Percentiles rank a stretch among this genome's conserved stretches.
Conservation (phyloP, 345 rosid species). For the Eucalyptus regnans region DNA sequence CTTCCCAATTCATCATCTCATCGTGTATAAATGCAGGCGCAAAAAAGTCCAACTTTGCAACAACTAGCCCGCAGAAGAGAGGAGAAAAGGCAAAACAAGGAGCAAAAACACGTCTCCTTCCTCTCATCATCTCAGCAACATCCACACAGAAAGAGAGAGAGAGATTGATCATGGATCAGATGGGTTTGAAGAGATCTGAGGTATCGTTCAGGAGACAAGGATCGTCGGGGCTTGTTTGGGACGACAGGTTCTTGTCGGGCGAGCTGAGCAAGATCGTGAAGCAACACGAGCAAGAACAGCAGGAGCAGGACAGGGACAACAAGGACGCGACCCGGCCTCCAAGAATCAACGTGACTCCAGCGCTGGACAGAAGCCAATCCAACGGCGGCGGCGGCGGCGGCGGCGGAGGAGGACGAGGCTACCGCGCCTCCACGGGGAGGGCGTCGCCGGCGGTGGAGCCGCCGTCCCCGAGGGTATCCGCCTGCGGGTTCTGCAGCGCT, state of each 20-base stretch:
- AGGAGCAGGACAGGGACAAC: slow-evolving; percentile 4
- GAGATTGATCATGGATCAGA: slow-evolving; percentile 3
- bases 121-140: neutral
- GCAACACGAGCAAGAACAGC: slow-evolving; percentile 7
- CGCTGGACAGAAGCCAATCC: slow-evolving; percentile 12
- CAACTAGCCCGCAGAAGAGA: neutral
- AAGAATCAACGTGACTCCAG: neutral
- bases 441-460: slow-evolving; percentile 78
- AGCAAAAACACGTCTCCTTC: neutral
- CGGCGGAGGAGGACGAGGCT: slow-evolving; percentile 19
- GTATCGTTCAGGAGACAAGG: slow-evolving; percentile 89
- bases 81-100: neutral
- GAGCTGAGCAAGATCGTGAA: slow-evolving; percentile 26
- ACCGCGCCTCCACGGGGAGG: slow-evolving; percentile 25
- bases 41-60: neutral
- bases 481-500: slow-evolving; percentile 74
- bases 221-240: slow-evolving; percentile 88
- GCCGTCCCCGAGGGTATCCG: slow-evolving; percentile 78
- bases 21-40: neutral
- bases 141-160: neutral
- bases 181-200: slow-evolving; percentile 89
- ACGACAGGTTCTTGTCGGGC: slow-evolving; percentile 50
- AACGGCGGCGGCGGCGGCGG: slow-evolving; percentile 43
- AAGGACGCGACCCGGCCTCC: neutral
- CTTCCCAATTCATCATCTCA: neutral